Evolutionary conservation across 2,329 filamentous ascomycete genomes (phyloP).

Genomic region (Blastomyces parvus): DNA sequence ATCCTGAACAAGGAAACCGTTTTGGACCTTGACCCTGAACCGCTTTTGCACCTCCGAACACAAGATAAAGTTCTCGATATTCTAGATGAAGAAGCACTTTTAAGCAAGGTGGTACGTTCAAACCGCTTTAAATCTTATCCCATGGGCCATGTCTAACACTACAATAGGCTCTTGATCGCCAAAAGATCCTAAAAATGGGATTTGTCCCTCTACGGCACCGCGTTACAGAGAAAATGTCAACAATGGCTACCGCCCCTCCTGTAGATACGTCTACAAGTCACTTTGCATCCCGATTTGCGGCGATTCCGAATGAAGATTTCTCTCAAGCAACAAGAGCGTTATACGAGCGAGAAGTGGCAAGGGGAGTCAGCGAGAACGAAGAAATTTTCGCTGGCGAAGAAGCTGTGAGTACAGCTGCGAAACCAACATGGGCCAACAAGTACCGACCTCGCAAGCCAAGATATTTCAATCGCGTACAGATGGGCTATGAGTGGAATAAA

Average conservation of each 20-base stretch:
- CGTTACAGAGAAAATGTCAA: slow-evolving; percentile 26
- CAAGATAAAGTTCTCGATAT: slow-evolving; percentile 55
- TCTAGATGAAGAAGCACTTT: slow-evolving; percentile 50
- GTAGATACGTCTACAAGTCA: slow-evolving; percentile 40
- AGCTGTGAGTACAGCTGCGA: slow-evolving; percentile 53
- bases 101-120: slow-evolving; percentile 44
- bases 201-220: slow-evolving; percentile 54
- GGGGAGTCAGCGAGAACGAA: slow-evolving; percentile 85
- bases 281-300: slow-evolving; percentile 59
- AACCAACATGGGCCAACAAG: slow-evolving; percentile 72
- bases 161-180: slow-evolving; percentile 44
- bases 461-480: slow-evolving; percentile 96
- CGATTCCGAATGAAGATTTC: slow-evolving; percentile 64
- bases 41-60: slow-evolving; percentile 52
- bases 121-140: background rate
- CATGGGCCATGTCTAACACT: slow-evolving; percentile 10
- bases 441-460: slow-evolving; percentile 83
- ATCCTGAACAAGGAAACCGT: background rate
- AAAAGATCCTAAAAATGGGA: slow-evolving; percentile 54
- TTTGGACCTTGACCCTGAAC: slow-evolving; percentile 52
- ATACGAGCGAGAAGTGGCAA: slow-evolving; percentile 86
- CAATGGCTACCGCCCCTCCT: slow-evolving; percentile 26
- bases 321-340: slow-evolving; percentile 79
- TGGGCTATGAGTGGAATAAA: slow-evolving; percentile 99
- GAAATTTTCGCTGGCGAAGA: slow-evolving; percentile 93